phyloP scores from a whole-genome alignment of 345 rosid genomes.

The Mallotus nudiflorus region DNA sequence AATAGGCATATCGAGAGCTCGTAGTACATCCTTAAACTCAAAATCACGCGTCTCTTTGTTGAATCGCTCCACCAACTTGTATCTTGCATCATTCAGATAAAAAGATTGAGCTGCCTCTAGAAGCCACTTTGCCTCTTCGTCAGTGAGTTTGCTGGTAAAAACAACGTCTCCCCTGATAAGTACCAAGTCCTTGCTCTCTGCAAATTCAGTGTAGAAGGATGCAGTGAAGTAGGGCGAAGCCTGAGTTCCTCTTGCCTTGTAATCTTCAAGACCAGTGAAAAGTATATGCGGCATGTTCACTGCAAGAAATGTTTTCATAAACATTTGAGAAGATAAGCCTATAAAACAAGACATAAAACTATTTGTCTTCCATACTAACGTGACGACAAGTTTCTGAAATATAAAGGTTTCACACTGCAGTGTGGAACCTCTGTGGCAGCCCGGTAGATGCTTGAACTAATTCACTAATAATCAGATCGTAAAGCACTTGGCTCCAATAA shows the following conservation, averaged over 20 bases:
- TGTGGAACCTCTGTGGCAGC: neutral
- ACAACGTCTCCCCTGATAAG: slow-evolving; percentile 83
- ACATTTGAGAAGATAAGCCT: no score
- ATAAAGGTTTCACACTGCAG: neutral
- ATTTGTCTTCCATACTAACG: neutral
- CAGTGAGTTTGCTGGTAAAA: slow-evolving; percentile 85
- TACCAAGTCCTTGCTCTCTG: slow-evolving; percentile 80
- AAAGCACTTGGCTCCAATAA: neutral
- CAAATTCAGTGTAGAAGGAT: slow-evolving; percentile 72
- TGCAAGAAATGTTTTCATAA: slow-evolving; percentile 38
- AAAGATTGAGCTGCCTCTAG: slow-evolving; percentile 85
- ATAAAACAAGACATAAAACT: neutral
- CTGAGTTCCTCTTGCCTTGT: slow-evolving; percentile 96
- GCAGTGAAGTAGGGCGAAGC: slow-evolving; percentile 77
- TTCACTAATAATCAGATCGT: neutral
- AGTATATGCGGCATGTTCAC: slow-evolving; percentile 86
- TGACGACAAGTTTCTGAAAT: neutral
- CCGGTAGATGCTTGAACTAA: neutral
- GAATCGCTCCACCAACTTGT: slow-evolving; percentile 77
- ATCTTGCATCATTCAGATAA: slow-evolving; percentile 76
- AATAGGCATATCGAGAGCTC: slow-evolving; percentile 75
- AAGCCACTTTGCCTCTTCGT: slow-evolving; percentile 88
- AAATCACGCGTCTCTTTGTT: slow-evolving; percentile 75
- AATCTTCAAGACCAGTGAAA: slow-evolving; percentile 96
- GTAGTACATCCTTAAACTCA: slow-evolving; percentile 84